A percentile compares a stretch with the other conserved stretches of the same genome.
Evolutionary conservation across 2,329 filamentous ascomycete genomes (phyloP).

Genomic region (Phialemoniopsis sp.): DNA sequence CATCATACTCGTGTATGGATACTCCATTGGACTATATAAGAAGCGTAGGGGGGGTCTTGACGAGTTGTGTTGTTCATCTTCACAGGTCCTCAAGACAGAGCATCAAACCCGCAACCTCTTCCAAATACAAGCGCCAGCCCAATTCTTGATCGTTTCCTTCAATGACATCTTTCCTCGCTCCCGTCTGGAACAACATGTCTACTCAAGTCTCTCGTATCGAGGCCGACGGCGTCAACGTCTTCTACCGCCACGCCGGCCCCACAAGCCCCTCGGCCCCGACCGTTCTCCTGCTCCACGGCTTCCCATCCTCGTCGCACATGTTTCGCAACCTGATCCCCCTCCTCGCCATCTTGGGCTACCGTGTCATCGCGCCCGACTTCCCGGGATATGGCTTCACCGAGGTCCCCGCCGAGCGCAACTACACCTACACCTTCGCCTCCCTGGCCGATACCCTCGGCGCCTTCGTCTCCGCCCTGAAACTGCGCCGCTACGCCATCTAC

Average conservation of each 20-base stretch:
- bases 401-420: slow-evolving; percentile 31
- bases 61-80: too few species aligned
- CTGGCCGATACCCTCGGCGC: slow-evolving; percentile 40
- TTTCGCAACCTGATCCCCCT: slow-evolving; percentile 39
- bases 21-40: too few species aligned
- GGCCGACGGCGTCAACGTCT: slow-evolving; percentile 28
- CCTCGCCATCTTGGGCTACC: slow-evolving; percentile 28
- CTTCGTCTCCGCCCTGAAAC: slow-evolving; percentile 42
- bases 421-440: slow-evolving; percentile 50
- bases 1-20: too few species aligned
- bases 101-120: too few species aligned
- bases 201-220: slow-evolving; percentile 3
- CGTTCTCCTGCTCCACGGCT: slow-evolving; percentile 40
- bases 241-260: slow-evolving; percentile 31
- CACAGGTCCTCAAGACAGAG: too few species aligned
- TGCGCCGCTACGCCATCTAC: slow-evolving; percentile 48
- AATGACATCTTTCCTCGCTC: not conserved
- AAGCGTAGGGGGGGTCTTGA: too few species aligned
- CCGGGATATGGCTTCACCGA: slow-evolving; percentile 57
- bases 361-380: slow-evolving; percentile 51
- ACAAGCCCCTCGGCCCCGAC: slow-evolving; percentile 19
- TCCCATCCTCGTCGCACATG: slow-evolving; percentile 35
- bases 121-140: too few species aligned
- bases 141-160: too few species aligned
- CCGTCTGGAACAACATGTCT: not conserved